Base-by-base conservation (phyloP, 805 yeast genomes). In the Barnettozyma wickerhamii region DNA sequence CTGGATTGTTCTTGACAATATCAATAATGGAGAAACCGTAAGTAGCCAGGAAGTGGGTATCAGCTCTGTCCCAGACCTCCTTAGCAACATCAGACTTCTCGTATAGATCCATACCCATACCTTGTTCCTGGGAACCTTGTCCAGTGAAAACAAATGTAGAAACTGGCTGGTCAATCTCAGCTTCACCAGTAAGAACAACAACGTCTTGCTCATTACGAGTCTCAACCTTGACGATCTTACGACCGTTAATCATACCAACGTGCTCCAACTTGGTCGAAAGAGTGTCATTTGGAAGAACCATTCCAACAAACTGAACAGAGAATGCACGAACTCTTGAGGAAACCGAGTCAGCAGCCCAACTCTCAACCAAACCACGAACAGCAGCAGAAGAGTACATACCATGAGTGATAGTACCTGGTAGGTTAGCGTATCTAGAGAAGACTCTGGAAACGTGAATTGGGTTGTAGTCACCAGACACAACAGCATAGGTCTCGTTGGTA, bases 81-180 rank as follows among this genome's bases (percentile, higher is more conserved):
- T 81, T 81, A 40, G 99, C 99, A 63, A 93, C 96, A 23, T 79
- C 89, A 37, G 96, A 85, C 31, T 84, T 75, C 51, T 81, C 81
- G 67, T 93, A 93, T 62, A 93, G 77, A 66, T 93, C 99, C 99
- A 93, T 93, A 75, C 99, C 99, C 99, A 93, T 93, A 64, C 97
- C 97, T 73, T 95, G 99, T 68, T 95, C 99, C 70, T 93, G 99
- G 46, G 99, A 91, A 66, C 99, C 99, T 75, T 93, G 99, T 62
- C 99, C 99, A 51, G 99, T 93, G 71, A 95, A 93, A 43, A 93
- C 95, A 64, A 86, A 93, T 17, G 99, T 84, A 33, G 98, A 86
- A 40, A 83, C 84, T 26, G 99, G 99, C 71, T 93, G 99, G 56
- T 93, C 98, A 58, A 95, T 90, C 72, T 93, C 99, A 42, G 99